phyloP scores from a whole-genome alignment of 371 early-diverging fungal species.

The Catenaria anguillulae region DNA sequence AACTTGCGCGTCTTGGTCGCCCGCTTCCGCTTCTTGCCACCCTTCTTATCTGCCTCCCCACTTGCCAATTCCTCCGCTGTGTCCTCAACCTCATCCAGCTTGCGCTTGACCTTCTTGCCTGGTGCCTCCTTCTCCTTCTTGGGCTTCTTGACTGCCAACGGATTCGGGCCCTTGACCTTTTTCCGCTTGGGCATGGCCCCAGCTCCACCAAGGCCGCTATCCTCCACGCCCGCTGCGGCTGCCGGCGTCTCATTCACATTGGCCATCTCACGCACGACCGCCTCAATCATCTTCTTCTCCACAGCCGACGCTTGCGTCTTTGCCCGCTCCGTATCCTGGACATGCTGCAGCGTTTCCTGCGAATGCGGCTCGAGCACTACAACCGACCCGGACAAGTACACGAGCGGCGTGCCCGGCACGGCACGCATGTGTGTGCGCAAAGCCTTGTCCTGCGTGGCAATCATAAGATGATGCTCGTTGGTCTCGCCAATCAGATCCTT shows the following conservation, averaged over 20 bases:
- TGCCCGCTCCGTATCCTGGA: slow-evolving; percentile 22
- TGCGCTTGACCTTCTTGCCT: background rate
- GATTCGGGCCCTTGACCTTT: slow-evolving; percentile 66
- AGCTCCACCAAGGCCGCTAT: background rate
- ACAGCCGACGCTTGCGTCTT: background rate
- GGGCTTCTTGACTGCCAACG: slow-evolving; percentile 73
- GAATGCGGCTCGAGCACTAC: slow-evolving; percentile 70
- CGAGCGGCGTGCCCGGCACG: slow-evolving; percentile 69
- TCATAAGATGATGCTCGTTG: slow-evolving; percentile 64
- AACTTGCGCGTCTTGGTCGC: background rate
- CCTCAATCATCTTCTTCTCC: background rate
- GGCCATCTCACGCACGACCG: slow-evolving; percentile 3
- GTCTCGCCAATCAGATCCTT: slow-evolving; percentile 40
- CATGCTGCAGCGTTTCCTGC: slow-evolving; percentile 25
- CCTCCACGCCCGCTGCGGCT: slow-evolving; percentile 14
- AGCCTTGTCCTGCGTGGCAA: slow-evolving; percentile 58
- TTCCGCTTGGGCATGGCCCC: slow-evolving; percentile 21
- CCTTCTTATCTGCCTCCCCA: background rate
- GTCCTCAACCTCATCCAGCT: background rate
- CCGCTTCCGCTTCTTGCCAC: too few relatives aligned
- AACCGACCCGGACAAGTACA: slow-evolving; percentile 60
- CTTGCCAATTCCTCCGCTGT: background rate
- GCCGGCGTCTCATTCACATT: slow-evolving; percentile 21
- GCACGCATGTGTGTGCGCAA: slow-evolving; percentile 47
- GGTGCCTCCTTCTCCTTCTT: too few relatives aligned